Percentiles rank a stretch among this genome's conserved stretches.
phyloP scores from a whole-genome alignment of 352 stramenopile species.

The Phytophthora quininea region DNA sequence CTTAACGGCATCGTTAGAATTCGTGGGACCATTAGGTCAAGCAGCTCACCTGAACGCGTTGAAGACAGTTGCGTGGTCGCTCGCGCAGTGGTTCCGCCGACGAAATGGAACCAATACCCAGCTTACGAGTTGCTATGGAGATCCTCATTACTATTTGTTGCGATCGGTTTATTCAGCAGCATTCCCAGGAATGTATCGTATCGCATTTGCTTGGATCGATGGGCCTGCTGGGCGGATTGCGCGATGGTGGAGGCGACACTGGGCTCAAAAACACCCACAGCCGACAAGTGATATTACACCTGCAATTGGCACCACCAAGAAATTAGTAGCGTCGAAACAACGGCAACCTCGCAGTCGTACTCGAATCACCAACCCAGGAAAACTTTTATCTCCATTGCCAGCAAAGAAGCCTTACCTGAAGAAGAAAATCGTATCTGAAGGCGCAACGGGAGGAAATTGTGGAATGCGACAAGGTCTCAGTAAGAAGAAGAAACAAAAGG shows the following conservation, averaged over 20 bases:
- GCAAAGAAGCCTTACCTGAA: slow-evolving; percentile 11
- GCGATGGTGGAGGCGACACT: slow-evolving; percentile 37
- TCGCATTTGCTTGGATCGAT: slow-evolving; percentile 47
- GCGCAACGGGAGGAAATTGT: background rate
- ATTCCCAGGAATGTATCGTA: slow-evolving; percentile 44
- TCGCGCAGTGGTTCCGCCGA: slow-evolving; percentile 28
- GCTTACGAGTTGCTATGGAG: slow-evolving; percentile 19
- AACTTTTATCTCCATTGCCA: slow-evolving; percentile 8
- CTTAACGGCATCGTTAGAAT: slow-evolving; percentile 31
- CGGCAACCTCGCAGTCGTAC: background rate
- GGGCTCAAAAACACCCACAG: background rate
- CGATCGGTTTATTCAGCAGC: slow-evolving; percentile 32
- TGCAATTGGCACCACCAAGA: slow-evolving; percentile 1
- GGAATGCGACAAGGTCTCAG: background rate
- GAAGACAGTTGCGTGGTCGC: slow-evolving; percentile 33
- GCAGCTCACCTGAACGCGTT: slow-evolving; percentile 20
- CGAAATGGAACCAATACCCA: slow-evolving; percentile 2
- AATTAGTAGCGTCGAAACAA: background rate
- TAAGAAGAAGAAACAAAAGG: background rate
- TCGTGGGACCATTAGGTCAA: slow-evolving; percentile 21
- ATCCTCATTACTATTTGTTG: slow-evolving; percentile 40
- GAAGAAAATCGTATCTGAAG: background rate
- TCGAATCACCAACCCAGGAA: background rate
- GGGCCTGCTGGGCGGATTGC: slow-evolving; percentile 34
- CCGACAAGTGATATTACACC: too few species aligned